Evolutionary conservation across 2,329 filamentous ascomycete genomes (phyloP).

Genomic region (Cladosporium oxysporum): DNA sequence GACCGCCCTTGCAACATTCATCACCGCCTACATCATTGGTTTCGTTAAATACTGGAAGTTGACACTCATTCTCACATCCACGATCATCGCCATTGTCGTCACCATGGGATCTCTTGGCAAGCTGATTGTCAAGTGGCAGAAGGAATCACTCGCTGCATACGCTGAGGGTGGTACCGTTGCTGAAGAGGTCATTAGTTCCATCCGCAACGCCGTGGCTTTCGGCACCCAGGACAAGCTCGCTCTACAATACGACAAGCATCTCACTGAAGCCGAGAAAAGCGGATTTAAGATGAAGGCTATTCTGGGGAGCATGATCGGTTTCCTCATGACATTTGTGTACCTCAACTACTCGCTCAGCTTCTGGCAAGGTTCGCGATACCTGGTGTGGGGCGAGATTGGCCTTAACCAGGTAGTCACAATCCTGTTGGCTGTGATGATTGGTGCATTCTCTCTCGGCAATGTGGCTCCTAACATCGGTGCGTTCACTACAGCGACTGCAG

Average conservation of each 20-base stretch:
- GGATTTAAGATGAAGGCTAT: conserved; percentile 75
- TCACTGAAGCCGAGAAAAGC: conserved; percentile 70
- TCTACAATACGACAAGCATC: conserved; percentile 75
- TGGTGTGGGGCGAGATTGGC: conserved; percentile 65
- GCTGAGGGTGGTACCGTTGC: conserved; percentile 83
- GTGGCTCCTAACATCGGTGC: conserved; percentile 83
- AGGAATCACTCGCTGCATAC: conserved; percentile 74
- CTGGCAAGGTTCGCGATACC: conserved; percentile 79
- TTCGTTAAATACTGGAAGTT: conserved; percentile 93
- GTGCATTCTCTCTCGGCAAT: conserved; percentile 86
- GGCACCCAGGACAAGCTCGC: conserved; percentile 92
- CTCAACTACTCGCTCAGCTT: conserved; percentile 86
- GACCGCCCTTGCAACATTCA: conserved; percentile 75
- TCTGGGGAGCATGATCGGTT: conserved; percentile 76
- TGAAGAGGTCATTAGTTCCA: conserved; percentile 91
- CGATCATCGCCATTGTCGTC: conserved; percentile 75
- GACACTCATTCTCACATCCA: conserved; percentile 81
- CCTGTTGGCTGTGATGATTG: conserved; percentile 87
- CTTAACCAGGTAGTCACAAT: conserved; percentile 79
- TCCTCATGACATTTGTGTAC: conserved; percentile 82
- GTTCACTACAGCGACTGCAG: conserved; percentile 79
- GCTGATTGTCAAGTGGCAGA: conserved; percentile 80
- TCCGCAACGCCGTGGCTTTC: conserved; percentile 89
- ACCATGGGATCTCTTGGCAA: conserved; percentile 72
- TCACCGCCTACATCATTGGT: conserved; percentile 85